Conservation (phyloP, 331 rosid genomes). For the Pyrus hybrid region DNA sequence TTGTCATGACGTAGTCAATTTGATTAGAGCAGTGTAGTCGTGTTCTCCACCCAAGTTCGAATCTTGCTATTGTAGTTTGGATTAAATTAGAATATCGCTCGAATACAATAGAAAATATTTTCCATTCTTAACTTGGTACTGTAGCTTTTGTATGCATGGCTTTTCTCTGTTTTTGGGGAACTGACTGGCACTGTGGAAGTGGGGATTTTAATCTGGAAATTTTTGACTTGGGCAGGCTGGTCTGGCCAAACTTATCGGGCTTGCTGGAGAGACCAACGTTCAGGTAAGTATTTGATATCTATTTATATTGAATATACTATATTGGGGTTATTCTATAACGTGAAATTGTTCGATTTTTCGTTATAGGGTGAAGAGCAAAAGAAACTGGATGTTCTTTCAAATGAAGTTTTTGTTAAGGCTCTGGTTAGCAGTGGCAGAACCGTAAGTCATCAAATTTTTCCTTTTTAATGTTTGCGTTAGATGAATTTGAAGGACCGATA, state of each 20-base stretch:
- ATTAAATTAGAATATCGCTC: no score
- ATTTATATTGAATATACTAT: neutral
- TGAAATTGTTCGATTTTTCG: conserved; percentile 12
- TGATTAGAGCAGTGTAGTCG: no score
- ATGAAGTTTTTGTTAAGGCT: conserved; percentile 93
- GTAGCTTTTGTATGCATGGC: neutral
- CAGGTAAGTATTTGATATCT: conserved; percentile 34
- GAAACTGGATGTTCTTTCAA: conserved; percentile 94
- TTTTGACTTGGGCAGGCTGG: conserved; percentile 58
- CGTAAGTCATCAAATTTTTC: conserved; percentile 28
- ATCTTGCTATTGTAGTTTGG: no score
- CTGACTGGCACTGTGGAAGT: neutral
- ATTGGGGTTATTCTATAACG: neutral
- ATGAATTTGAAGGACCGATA: neutral
- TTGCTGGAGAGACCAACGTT: conserved; percentile 91
- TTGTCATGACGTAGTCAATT: no score
- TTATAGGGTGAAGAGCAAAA: conserved; percentile 94
- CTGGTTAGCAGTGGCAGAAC: conserved; percentile 89
- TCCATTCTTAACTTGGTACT: neutral
- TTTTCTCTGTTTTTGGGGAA: neutral
- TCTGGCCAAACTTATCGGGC: conserved; percentile 81
- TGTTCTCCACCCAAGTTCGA: no score
- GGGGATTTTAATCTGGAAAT: neutral
- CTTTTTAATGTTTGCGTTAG: neutral
- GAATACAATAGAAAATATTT: neutral